Base-by-base conservation (phyloP, 2,329 filamentous ascomycete species). In the Penicillium sp. region DNA sequence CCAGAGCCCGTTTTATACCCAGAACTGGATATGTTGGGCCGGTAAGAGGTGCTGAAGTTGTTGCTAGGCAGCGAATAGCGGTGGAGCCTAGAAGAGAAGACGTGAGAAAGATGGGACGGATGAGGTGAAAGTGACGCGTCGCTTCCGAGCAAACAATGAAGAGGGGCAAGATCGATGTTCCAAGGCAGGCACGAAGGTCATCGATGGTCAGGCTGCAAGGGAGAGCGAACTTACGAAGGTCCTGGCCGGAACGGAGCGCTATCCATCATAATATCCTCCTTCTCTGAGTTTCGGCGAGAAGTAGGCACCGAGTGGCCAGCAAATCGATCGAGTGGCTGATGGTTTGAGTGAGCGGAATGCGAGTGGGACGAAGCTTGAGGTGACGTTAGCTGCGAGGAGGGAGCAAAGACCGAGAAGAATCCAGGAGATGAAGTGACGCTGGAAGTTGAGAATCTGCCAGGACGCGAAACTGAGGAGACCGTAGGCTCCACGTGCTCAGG, bases 41-140 rank as follows among this genome's bases (percentile, higher is more conserved):
- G 72, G 31, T 71, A 58, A 28, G 74, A 67, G 50, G 69, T 69
- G 45, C 67, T 71, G 41, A 75, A 63, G 20, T 73, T 75, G 37
- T 70, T 91, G 54, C 94, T 90, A 35, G 94, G 94, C 90, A 97
- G 93, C 4, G 94, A 97, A 77, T 96, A 96, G 65, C 94, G 90
- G 75, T 96, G 96, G 61, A 89, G 83, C 67, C 91, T 63, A 28
- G 38, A 12, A 31, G 22, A 11, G 34, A 25, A 34, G 8, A 51
- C 35, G 54, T 66, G 43, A 66, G 58, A 47, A 15, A 37, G 31
- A 35, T 11, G 7, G 5, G 10, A 15, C 5, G 17, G 11, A 47
- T 12, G 10, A n/a, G 25, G 12, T 35, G 51, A 35, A 14, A 14
- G 8, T 2, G 38, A 20, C 20, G 22, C 22, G 22, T 22, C 22